phyloP scores from a whole-genome alignment of 495 filamentous ascomycete species.

The Penicillium tannophilum region DNA sequence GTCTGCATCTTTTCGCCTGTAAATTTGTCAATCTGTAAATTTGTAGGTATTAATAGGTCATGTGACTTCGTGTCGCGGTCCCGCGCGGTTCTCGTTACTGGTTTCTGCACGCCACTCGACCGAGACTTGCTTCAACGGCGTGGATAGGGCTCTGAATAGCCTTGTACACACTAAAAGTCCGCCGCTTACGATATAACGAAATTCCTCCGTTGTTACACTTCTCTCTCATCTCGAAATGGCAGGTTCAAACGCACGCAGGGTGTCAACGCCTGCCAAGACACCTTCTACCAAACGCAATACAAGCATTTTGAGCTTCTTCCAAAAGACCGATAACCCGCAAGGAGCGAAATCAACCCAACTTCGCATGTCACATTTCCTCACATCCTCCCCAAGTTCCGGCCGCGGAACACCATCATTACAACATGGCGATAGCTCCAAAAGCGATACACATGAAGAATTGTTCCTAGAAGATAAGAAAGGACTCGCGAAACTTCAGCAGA shows the following conservation, averaged over 20 bases:
- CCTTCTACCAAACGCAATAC: slow-evolving; percentile 56
- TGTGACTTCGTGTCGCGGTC: slow-evolving; percentile 44
- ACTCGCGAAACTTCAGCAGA: slow-evolving; percentile 13
- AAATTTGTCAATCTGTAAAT: not conserved
- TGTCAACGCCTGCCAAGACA: slow-evolving; percentile 33
- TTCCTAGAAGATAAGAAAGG: slow-evolving; percentile 48
- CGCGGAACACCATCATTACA: slow-evolving; percentile 23
- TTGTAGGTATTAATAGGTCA: slow-evolving; percentile 16
- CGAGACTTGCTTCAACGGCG: slow-evolving; percentile 3
- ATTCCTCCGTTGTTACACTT: too few species aligned
- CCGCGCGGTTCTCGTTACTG: slow-evolving; percentile 21
- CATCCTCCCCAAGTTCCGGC: slow-evolving; percentile 26
- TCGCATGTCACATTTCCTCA: slow-evolving; percentile 46
- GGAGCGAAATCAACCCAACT: slow-evolving; percentile 38
- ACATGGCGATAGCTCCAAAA: slow-evolving; percentile 12
- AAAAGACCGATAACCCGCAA: slow-evolving; percentile 61
- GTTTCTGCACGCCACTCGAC: slow-evolving; percentile 5
- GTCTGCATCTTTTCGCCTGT: not conserved
- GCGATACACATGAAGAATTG: slow-evolving; percentile 36
- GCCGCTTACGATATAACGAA: not conserved
- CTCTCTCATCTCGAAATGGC: slow-evolving; percentile 18
- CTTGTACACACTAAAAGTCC: slow-evolving; percentile 14
- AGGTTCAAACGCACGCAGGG: slow-evolving; percentile 26
- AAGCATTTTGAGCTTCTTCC: slow-evolving; percentile 82
- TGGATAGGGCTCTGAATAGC: not conserved